Base-by-base conservation (phyloP, 2,329 filamentous ascomycete species). In the Pseudocercospora vitis region DNA sequence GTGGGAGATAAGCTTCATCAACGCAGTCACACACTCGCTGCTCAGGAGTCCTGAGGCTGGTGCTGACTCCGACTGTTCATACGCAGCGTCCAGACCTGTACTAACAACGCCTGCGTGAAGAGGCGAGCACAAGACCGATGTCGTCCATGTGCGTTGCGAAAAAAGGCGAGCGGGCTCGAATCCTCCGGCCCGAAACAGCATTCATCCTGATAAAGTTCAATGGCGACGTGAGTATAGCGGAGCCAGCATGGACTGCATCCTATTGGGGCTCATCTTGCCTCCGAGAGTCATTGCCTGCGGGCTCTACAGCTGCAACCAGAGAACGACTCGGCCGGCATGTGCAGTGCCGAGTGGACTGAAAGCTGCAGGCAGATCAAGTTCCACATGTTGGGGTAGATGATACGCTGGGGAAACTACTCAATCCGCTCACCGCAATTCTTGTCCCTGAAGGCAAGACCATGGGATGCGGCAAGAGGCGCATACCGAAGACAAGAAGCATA, bases 121-220 rank as follows among this genome's bases (percentile, higher is more conserved):
- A 23, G n/a, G 19, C 19, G 23, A 23, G 37, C 14, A 40, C 19
- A 40, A 5, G 8, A 23, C 21, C 11, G 2, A 40, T 23, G 16
- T 40, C 37, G 37, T 40, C n/a, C n/a, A n/a, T n/a, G n/a, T n/a
- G n/a, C n/a, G 7, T 21, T 12, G 8, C 16, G 44, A 7, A 29
- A 1, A 14, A 31, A 12, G n/a, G 21, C 31, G 16, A 8, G 18
- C 12, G 31, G 21, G n/a, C 42, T 46, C 12, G 21, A 32, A 32
- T 47, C 26, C 44, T 47, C 44, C 19, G 28, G 44, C n/a, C 29
- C 16, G 29, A 23, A 12, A 32, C 21, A 33, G 32, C 28, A 28
- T 33, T 26, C 31, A n/a, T 9, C 18, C 26, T 7, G 18, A 23
- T 47, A 47, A 28, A 47, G 44, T 47, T 47, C 28, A 47, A 31